Conservation (phyloP, 768 basidiomycete species). For the Cystofilobasidium bisporidii region DNA sequence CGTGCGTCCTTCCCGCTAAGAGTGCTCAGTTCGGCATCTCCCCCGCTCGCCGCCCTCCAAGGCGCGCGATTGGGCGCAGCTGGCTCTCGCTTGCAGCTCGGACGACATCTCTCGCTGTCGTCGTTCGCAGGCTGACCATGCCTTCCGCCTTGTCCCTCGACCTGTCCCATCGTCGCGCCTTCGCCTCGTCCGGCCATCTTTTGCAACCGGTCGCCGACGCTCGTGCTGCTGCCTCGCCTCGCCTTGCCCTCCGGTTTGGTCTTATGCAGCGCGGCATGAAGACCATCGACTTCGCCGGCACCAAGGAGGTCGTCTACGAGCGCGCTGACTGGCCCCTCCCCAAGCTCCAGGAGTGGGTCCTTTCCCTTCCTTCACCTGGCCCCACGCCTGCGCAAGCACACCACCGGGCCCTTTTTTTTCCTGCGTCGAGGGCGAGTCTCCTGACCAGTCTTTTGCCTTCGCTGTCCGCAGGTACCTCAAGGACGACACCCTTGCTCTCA, state of each 20-base stretch:
- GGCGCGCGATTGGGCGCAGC: too few relatives aligned
- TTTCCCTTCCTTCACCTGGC: not conserved
- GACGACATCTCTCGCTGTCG: constrained; percentile 21
- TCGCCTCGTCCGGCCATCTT: too few relatives aligned
- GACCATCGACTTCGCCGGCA: constrained; percentile 93
- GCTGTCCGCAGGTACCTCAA: constrained; percentile 67
- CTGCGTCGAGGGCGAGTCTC: too few relatives aligned
- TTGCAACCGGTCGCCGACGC: too few relatives aligned
- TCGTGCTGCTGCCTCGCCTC: too few relatives aligned
- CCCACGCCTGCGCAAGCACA: not conserved
- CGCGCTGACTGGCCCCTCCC: constrained; percentile 94
- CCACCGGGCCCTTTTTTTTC: not conserved
- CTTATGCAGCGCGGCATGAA: constrained; percentile 61
- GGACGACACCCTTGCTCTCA: constrained; percentile 96
- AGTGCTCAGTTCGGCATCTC: too few relatives aligned
- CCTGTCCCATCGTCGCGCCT: too few relatives aligned
- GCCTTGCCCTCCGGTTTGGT: not conserved
- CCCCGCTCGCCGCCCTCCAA: too few relatives aligned
- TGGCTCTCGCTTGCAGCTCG: too few relatives aligned
- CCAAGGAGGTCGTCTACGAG: constrained; percentile 87
- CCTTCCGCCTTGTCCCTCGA: too few relatives aligned
- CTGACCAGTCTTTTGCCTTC: not conserved
- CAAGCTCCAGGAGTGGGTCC: constrained; percentile 72
- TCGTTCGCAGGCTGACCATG: too few relatives aligned
- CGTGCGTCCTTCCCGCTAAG: constrained; percentile 6